Percentiles rank a stretch among this genome's conserved stretches.
Conservation (phyloP, 108 stramenopile species). For the Skeletonema costatum region DNA sequence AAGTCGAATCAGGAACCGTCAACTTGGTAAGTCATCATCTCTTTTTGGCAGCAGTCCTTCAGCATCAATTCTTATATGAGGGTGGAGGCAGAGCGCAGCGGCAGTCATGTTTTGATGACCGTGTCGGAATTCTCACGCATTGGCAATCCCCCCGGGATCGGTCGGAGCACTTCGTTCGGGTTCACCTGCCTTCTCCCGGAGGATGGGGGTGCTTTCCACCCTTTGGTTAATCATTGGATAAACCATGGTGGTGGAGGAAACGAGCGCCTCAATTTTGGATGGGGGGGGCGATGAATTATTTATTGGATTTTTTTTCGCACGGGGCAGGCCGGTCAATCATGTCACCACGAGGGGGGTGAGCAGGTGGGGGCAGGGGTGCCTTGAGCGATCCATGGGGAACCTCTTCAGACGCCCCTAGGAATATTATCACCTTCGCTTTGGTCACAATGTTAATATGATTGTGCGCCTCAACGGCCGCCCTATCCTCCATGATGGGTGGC, state of each 20-base stretch:
- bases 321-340: neutral
- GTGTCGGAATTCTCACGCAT: neutral
- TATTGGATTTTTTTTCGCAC: neutral
- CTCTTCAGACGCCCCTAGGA: too few relatives aligned
- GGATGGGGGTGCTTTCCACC: neutral
- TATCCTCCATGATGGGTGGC: neutral
- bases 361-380: neutral
- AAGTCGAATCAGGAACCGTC: slow-evolving; percentile 44
- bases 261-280: neutral
- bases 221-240: neutral
- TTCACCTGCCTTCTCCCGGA: neutral
- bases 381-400: neutral
- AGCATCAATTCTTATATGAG: too few relatives aligned
- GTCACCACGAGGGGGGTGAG: neutral
- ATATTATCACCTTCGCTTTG: too few relatives aligned
- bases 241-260: neutral
- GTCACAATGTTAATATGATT: neutral
- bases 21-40: slow-evolving; percentile 30
- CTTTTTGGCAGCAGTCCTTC: too few relatives aligned
- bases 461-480: neutral
- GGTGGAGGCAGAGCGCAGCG: neutral
- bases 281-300: neutral
- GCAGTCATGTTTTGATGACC: neutral
- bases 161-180: too few relatives aligned
- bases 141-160: neutral